These are phyloP conservation scores for Populus euphratica DNA, from an alignment of 345 rosid species.

Conservation along the genomic window DNA sequence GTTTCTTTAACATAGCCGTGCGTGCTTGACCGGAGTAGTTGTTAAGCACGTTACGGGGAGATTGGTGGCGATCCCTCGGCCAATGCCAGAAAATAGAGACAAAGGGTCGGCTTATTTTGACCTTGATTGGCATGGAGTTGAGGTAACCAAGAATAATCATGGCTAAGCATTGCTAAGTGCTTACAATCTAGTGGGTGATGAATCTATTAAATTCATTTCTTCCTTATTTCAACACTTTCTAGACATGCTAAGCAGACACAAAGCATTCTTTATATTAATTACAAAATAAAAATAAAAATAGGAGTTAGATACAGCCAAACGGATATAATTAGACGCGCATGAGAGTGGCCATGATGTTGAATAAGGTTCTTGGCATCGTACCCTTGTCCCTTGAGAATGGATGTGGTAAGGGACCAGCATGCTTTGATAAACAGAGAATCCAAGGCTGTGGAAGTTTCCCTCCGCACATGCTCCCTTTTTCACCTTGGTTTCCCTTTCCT, in stretches of 20 bases:
- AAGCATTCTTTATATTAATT: not conserved
- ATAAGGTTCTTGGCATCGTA: not conserved
- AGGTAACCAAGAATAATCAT: not conserved
- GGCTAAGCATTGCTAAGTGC: not conserved
- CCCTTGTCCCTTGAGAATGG: not conserved
- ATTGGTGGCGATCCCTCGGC: not conserved
- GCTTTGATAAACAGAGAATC: constrained; percentile 13
- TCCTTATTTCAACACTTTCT: not conserved
- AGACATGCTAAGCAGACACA: not conserved
- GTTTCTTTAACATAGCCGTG: not conserved
- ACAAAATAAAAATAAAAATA: too few species aligned
- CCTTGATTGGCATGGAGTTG: not conserved
- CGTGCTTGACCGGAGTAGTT: not conserved
- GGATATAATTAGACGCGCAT: constrained; percentile 11
- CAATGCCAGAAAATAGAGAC: not conserved
- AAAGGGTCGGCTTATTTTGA: not conserved
- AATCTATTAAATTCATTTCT: not conserved
- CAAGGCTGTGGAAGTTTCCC: constrained; percentile 10
- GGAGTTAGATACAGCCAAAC: constrained; percentile 6
- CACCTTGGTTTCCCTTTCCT: not conserved
- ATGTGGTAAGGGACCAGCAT: not conserved
- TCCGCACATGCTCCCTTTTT: constrained; percentile 1
- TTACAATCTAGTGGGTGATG: not conserved
- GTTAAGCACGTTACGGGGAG: not conserved
- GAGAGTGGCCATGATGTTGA: constrained; percentile 1